Base-by-base conservation (phyloP, 345 rosid genomes). In the Eucalyptus microcorys region DNA sequence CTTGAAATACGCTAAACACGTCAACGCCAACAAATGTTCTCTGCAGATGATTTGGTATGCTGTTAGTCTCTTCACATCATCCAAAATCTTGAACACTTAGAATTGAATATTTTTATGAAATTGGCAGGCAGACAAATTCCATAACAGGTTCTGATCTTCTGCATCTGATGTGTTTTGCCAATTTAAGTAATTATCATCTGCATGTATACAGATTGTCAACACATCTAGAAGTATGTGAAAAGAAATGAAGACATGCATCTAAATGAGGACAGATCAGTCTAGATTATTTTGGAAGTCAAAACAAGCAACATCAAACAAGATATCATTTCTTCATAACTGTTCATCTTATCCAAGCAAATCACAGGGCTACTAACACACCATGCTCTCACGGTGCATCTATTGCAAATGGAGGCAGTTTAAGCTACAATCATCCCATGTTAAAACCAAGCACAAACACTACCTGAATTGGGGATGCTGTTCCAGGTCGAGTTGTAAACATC, bases 381-480 rank as follows among this genome's bases (percentile, higher is more conserved):
- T 37, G 45, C 27, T 71, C 14, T 40, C 27, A 0, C 0, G 8
- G 30, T 40, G 5, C 83, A 0, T 37, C 83, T 21, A 21, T 76
- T 6, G 47, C 83, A 22, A 40, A 21, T 21, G 83, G 83, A 21
- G 76, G 40, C 76, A 64, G 11, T 64, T 64, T 15, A 64, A n/a
- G 76, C 76, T 4, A 64, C 2, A 15, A 34, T 2, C 76, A n/a
- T 64, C 76, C 21, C 40, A 2, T n/a, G 40, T n/a, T 64, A n/a
- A 0, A 22, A 76, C 84, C 47, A 76, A 21, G 84, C 47, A 40
- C 47, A 11, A 40, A 76, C 47, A 11, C 1, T 76, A 97, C 99
- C 97, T 96, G 99, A 87, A 98, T 95, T 47, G 98, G 99, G 85
- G 99, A 98, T 85, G 99, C 97, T 45, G 99, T 96, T 86, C 98